Base-by-base conservation (phyloP, 495 filamentous ascomycete genomes). In the Parmelia sp. region DNA sequence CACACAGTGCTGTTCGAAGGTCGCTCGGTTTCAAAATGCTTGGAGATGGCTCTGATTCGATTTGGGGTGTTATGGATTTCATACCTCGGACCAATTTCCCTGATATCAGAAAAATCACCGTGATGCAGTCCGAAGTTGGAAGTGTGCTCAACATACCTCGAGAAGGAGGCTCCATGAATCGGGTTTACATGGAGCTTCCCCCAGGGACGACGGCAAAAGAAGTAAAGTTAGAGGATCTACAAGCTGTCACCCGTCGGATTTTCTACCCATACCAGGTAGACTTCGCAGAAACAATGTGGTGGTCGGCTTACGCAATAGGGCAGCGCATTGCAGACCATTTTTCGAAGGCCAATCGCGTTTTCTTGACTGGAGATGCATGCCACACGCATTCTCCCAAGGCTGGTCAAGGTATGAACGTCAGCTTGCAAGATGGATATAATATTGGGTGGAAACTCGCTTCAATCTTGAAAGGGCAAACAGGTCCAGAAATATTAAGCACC, bases 51-150 rank as follows among this genome's bases (percentile, higher is more conserved):
- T 86, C 78, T 39, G 88, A 93, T 72, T 79, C 86, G 37, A 79
- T 88, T 53, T 90, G 86, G 86, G 90, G 90, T 64, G 90, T 94
- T 19, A 87, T 93, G 86, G 90, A 95, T 66, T 79, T 90, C 66
- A 82, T 87, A 53, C 85, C 87, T 7, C 80, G 74, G 4, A 92
- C 90, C 1, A 74, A 85, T 68, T 95, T 92, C 74, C 90, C 57
- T 14, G 57, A 59, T 8, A 59, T 40, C n/a, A 59, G 57, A 44
- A 59, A 59, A 29, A 10, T 25, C 5, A 27, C 2, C 5, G 9
- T 59, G 2, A 4, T 59, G 25, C 57, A 59, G 2, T 27, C 36
- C 33, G 17, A 59, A 27, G n/a, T 6, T 23, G 57, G 57, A n/a
- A 29, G n/a, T 59, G 11, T 59, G 37, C 5, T 59, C 2, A 44